Percentiles rank a stretch among this genome's conserved stretches.
These are phyloP conservation scores for Leccinum pallidistipes DNA, from an alignment of 1,284 basidiomycete genomes.

Conservation along the genomic window DNA sequence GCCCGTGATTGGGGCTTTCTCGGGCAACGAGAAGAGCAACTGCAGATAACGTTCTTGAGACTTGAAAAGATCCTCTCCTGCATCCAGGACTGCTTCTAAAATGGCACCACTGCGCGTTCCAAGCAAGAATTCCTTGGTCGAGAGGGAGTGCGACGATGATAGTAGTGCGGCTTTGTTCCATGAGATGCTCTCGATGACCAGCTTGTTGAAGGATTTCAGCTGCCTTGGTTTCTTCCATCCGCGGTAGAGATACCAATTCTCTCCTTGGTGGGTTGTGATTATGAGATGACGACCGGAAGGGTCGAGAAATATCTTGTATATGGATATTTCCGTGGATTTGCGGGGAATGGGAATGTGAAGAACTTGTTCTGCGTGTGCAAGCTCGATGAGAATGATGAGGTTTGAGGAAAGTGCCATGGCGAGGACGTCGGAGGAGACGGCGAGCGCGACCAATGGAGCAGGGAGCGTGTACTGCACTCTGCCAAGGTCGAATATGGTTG, in stretches of 20 bases:
- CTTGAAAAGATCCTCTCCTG: slow-evolving; percentile 91
- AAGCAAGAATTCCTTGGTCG: slow-evolving; percentile 86
- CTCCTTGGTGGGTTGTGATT: slow-evolving; percentile 83
- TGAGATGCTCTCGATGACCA: slow-evolving; percentile 89
- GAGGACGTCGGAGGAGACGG: slow-evolving; percentile 84
- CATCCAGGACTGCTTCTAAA: slow-evolving; percentile 84
- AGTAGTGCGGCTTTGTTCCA: slow-evolving; percentile 86
- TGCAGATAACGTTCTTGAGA: slow-evolving; percentile 82
- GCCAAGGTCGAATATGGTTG: slow-evolving; percentile 81
- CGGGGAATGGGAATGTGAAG: slow-evolving; percentile 74
- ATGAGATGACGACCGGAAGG: slow-evolving; percentile 91
- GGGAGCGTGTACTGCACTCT: slow-evolving; percentile 88
- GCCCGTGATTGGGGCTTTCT: slow-evolving; percentile 79
- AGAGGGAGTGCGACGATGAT: slow-evolving; percentile 62
- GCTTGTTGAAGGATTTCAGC: slow-evolving; percentile 76
- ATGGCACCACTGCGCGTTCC: slow-evolving; percentile 84
- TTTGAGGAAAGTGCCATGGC: slow-evolving; percentile 83
- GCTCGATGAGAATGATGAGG: slow-evolving; percentile 79
- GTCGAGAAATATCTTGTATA: slow-evolving; percentile 85
- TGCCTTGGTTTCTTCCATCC: slow-evolving; percentile 79
- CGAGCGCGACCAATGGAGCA: slow-evolving; percentile 75
- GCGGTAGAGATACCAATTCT: slow-evolving; percentile 91
- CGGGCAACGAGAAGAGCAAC: slow-evolving; percentile 76
- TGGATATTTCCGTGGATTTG: slow-evolving; percentile 67
- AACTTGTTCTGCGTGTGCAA: slow-evolving; percentile 80